Evolutionary conservation across 768 basidiomycete species (phyloP), one percentile per base, ranked within the genome.

Genomic region (Podaxis sp.): DNA sequence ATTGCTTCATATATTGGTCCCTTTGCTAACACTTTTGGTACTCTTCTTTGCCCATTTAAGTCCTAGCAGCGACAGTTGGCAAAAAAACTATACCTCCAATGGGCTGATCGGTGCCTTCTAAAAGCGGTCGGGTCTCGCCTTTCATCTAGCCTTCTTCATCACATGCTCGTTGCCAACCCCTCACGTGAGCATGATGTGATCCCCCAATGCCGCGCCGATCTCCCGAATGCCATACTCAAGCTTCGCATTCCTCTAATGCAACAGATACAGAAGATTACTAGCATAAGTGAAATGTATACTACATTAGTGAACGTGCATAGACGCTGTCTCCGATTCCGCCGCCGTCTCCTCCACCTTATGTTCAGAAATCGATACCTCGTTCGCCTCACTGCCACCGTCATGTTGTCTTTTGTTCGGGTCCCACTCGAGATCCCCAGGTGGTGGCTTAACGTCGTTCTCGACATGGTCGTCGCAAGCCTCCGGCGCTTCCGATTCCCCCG

Each of bases 131-230:
- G 6, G 20, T 58, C 46, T 49, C 57, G 30, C 46, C 24, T 37
- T 33, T 28, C 61, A 51, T 64, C 63, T 36, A 65, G 66, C 44
- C 37, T 46, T 69, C 67, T 56, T 63, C 65, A 48, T 63, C 62
- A 57, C 55, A 63, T 58, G 46, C 26, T 30, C n/a, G 49, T 63
- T 63, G 62, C 49, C 24, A 56, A 24, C 36, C 17, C 26, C 8
- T 56, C 55, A 62, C 61, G 49, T 62, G 55, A 46, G 1, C 36
- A 17, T 37, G 49, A 49, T 48, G 30, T n/a, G 44, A 55, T 55
- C 60, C 20, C 28, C 26, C 37, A 26, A 50, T 22, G 36, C 17
- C 60, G 61, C 17, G 8, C 46, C 61, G 46, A 62, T 51, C 44
- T 38, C 44, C 61, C 61, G 54, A 56, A 24, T 20, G 2, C n/a